phyloP scores from a whole-genome alignment of 2,329 filamentous ascomycete species.

The Xylariaceae sp. region DNA sequence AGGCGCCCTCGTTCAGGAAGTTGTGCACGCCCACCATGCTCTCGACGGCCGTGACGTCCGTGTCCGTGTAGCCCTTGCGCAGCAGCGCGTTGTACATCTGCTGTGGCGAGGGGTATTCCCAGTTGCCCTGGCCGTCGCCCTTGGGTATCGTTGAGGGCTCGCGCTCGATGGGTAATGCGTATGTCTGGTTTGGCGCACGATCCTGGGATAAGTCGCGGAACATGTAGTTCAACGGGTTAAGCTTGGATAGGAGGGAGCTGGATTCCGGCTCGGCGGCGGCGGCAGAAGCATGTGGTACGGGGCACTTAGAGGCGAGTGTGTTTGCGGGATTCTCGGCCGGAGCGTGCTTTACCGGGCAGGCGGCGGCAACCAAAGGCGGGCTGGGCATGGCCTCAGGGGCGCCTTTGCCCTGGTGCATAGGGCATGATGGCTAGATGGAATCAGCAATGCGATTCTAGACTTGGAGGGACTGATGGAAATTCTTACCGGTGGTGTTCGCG shows the following conservation, averaged over 20 bases:
- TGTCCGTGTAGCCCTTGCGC: constrained; percentile 92
- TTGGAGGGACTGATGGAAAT: background rate
- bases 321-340: background rate
- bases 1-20: constrained; percentile 95
- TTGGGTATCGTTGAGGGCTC: constrained; percentile 89
- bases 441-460: constrained; percentile 21
- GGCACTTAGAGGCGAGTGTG: constrained; percentile 32
- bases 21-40: constrained; percentile 98
- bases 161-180: constrained; percentile 70
- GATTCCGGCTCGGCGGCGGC: constrained; percentile 29
- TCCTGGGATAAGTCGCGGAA: constrained; percentile 79
- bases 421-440: constrained; percentile 44
- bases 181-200: constrained; percentile 65
- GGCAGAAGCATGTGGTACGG: constrained; percentile 40
- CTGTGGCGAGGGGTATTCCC: constrained; percentile 97
- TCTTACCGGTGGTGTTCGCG: constrained; percentile 39
- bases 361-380: constrained; percentile 22
- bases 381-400: constrained; percentile 40
- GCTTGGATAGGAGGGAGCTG: constrained; percentile 48
- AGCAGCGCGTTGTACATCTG: constrained; percentile 99
- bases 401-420: constrained; percentile 51
- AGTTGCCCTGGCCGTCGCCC: constrained; percentile 70
- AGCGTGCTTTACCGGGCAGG: constrained; percentile 31
- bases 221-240: constrained; percentile 88
- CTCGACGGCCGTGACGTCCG: constrained; percentile 86